Evolutionary conservation across 192 early-diverging fungal genomes (phyloP).

Genomic region (Coemansia sp.): DNA sequence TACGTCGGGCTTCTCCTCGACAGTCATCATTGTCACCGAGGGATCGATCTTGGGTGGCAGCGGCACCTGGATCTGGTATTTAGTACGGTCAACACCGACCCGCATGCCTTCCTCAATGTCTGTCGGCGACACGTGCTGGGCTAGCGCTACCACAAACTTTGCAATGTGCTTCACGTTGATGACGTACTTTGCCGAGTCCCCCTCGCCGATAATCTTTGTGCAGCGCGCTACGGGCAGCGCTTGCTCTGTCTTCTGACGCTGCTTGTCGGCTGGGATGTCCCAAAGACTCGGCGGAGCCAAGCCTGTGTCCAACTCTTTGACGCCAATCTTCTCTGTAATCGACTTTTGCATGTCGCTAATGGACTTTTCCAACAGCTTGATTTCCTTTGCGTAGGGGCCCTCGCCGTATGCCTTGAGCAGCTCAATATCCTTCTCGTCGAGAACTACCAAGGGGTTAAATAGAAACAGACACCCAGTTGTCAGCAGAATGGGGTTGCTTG

Average conservation of each 20-base stretch:
- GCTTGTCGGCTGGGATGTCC: conserved; percentile 99
- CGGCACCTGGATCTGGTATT: conserved; percentile 99
- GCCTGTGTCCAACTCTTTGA: conserved; percentile 98
- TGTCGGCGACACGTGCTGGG: conserved; percentile 95
- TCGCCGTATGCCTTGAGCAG: conserved; percentile 80
- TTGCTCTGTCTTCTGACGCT: conserved; percentile 95
- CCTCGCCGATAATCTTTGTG: conserved; percentile 97
- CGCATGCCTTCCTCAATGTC: conserved; percentile 99
- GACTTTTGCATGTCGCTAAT: conserved; percentile 98
- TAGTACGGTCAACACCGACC: conserved; percentile 96
- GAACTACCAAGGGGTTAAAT: conserved; percentile 21
- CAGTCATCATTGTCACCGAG: conserved; percentile 99
- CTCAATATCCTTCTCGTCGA: conserved; percentile 53
- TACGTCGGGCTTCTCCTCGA: conserved; percentile 99
- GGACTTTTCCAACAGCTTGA: conserved; percentile 90
- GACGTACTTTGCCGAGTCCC: conserved; percentile 92
- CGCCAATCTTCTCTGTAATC: conserved; percentile 99
- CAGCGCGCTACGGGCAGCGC: conserved; percentile 88
- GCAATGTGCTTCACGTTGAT: conserved; percentile 99
- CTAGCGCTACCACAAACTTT: conserved; percentile 98
- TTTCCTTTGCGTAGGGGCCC: conserved; percentile 95
- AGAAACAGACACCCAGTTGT: background rate
- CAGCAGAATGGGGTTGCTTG: background rate
- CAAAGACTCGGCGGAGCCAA: conserved; percentile 96
- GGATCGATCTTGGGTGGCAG: conserved; percentile 99